Conservation (phyloP, 768 basidiomycete genomes). For the Collybia nuda region DNA sequence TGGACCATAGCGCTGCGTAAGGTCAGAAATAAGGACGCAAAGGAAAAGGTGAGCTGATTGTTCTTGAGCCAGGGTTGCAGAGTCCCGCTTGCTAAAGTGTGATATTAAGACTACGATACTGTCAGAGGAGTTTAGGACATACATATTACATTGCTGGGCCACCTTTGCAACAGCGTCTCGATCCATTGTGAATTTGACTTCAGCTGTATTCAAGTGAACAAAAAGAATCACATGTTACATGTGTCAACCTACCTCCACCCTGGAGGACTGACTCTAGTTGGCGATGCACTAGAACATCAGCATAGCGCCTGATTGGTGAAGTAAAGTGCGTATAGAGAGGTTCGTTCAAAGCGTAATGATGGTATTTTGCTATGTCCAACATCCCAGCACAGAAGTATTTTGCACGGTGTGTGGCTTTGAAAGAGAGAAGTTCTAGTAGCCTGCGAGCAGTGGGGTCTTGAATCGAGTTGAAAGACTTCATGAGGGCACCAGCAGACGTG, state of each 20-base stretch:
- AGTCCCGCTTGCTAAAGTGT: constrained; percentile 76
- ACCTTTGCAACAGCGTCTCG: constrained; percentile 97
- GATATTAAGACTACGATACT: constrained; percentile 3
- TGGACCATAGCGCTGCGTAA: constrained; percentile 93
- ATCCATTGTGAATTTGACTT: constrained; percentile 94
- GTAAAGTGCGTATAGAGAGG: constrained; percentile 95
- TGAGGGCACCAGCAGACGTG: constrained; percentile 75
- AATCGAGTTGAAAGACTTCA: constrained; percentile 80
- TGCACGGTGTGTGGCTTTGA: constrained; percentile 91
- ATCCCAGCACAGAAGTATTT: constrained; percentile 99
- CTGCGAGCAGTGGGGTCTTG: constrained; percentile 70
- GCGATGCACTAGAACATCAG: constrained; percentile 93
- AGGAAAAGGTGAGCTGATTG: constrained; percentile 95
- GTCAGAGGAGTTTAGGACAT: constrained; percentile 21
- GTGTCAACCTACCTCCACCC: constrained; percentile 51
- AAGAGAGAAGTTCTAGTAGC: constrained; percentile 80
- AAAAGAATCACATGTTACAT: not conserved
- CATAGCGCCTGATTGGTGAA: constrained; percentile 90
- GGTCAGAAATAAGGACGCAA: constrained; percentile 90
- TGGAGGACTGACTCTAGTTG: constrained; percentile 90
- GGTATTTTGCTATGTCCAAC: constrained; percentile 98
- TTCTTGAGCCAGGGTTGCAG: constrained; percentile 89
- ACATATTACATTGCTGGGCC: constrained; percentile 98
- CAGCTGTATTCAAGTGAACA: constrained; percentile 35
- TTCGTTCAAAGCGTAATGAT: constrained; percentile 86